Conservation (phyloP, 495 filamentous ascomycete genomes). For the Aspergillus mulundensis region DNA sequence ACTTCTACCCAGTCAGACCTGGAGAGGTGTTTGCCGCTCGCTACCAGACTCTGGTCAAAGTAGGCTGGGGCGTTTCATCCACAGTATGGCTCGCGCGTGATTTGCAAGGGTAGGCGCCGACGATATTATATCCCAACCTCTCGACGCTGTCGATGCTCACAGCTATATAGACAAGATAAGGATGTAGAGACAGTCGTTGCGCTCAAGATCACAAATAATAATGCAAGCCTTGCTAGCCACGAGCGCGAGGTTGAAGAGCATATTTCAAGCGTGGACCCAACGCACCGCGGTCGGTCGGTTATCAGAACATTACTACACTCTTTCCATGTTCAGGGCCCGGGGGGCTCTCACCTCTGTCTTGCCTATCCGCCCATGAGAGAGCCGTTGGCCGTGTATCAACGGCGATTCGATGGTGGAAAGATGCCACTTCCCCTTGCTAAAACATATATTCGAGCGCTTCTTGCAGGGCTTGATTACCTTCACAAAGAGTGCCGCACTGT, state of each 20-base stretch:
- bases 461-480: conserved; percentile 44
- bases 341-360: conserved; percentile 32
- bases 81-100: conserved; percentile 40
- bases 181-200: conserved; percentile 36
- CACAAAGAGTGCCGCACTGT: conserved; percentile 38
- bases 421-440: conserved; percentile 34
- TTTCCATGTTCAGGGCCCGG: conserved; percentile 27
- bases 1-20: conserved; percentile 41
- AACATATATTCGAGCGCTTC: conserved; percentile 35
- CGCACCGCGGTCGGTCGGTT: conserved; percentile 30
- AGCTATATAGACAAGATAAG: conserved; percentile 28
- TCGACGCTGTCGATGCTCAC: conserved; percentile 19
- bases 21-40: conserved; percentile 37
- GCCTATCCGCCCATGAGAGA: conserved; percentile 40
- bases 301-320: conserved; percentile 23
- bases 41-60: conserved; percentile 39
- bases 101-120: conserved; percentile 24
- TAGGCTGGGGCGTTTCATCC: conserved; percentile 41
- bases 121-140: conserved; percentile 10
- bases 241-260: conserved; percentile 31
- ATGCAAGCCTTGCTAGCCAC: conserved; percentile 27
- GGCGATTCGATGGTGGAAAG: conserved; percentile 25
- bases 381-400: conserved; percentile 32
- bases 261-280: conserved; percentile 30
- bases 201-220: conserved; percentile 35